A percentile compares a stretch with the other conserved stretches of the same genome.
phyloP scores from a whole-genome alignment of 2,329 filamentous ascomycete species.

The Colletotrichum sidae region DNA sequence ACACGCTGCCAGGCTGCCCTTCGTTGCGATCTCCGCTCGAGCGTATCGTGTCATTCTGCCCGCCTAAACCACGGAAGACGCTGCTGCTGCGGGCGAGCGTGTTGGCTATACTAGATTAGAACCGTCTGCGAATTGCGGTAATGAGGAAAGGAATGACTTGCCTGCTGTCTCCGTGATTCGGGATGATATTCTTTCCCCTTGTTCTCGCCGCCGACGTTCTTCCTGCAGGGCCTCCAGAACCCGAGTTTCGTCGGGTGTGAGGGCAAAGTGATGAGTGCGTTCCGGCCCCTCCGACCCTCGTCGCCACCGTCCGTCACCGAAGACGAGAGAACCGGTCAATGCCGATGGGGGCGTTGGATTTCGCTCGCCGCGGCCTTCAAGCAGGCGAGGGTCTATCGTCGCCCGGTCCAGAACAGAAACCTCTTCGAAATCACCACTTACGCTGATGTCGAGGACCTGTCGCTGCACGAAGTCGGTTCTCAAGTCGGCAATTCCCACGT shows the following conservation, averaged over 20 bases:
- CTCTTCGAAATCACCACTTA: slow-evolving; percentile 67
- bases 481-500: slow-evolving; percentile 79
- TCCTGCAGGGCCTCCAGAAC: slow-evolving; percentile 68
- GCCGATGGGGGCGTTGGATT: slow-evolving; percentile 47
- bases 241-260: slow-evolving; percentile 65
- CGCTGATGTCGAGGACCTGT: slow-evolving; percentile 75
- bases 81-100: slow-evolving; percentile 49
- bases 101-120: slow-evolving; percentile 44
- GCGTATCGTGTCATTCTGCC: slow-evolving; percentile 14
- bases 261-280: slow-evolving; percentile 52
- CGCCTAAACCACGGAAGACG: slow-evolving; percentile 40
- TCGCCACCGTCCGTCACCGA: slow-evolving; percentile 41
- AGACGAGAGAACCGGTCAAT: slow-evolving; percentile 47
- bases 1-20: slow-evolving; percentile 43
- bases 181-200: slow-evolving; percentile 39
- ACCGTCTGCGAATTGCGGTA: slow-evolving; percentile 8
- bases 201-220: slow-evolving; percentile 63
- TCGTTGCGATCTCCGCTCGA: slow-evolving; percentile 36
- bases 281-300: slow-evolving; percentile 28
- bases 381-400: slow-evolving; percentile 64
- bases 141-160: slow-evolving; percentile 15
- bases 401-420: slow-evolving; percentile 67
- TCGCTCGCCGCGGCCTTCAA: slow-evolving; percentile 60
- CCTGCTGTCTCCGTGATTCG: slow-evolving; percentile 33
- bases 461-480: slow-evolving; percentile 74